A percentile compares a stretch with the other conserved stretches of the same genome.
Conservation (phyloP, 129 eudicot genomes). For the Oenanthe sinensis region DNA sequence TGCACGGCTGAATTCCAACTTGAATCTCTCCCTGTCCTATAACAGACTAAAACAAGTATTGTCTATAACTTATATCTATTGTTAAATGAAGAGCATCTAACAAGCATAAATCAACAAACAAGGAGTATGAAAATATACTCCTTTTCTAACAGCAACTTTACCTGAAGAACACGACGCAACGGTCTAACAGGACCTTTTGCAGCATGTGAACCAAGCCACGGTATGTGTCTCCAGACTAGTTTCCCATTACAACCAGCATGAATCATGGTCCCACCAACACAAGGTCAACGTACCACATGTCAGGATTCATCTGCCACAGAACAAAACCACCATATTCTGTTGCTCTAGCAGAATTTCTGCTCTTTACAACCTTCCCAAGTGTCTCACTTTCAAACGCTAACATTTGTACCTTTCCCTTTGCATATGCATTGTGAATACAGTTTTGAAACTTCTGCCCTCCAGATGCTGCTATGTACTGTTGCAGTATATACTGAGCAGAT, state of each 20-base stretch:
- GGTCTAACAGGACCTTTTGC: constrained; percentile 97
- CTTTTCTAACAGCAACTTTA: too few species aligned
- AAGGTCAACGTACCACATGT: constrained; percentile 95
- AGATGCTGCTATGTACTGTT: constrained; percentile 81
- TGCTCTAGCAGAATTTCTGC: constrained; percentile 53
- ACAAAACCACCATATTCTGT: constrained; percentile 85
- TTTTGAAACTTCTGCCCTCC: constrained; percentile 80
- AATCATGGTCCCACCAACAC: constrained; percentile 85
- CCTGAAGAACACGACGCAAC: constrained; percentile 94
- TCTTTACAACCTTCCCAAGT: constrained; percentile 74
- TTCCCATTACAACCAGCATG: constrained; percentile 92
- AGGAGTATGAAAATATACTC: too few species aligned
- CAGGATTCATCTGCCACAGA: constrained; percentile 91
- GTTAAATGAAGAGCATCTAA: too few species aligned
- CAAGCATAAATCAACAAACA: too few species aligned
- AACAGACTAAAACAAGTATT: too few species aligned
- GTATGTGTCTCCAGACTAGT: constrained; percentile 95
- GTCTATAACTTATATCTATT: too few species aligned
- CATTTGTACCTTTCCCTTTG: constrained; percentile 88
- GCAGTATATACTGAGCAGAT: constrained; percentile 94
- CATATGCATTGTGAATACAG: constrained; percentile 63
- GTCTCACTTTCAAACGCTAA: constrained; percentile 77
- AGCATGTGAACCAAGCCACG: constrained; percentile 92
- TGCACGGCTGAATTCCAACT: too few species aligned
- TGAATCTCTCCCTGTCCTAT: too few species aligned